Percentiles rank a stretch among this genome's conserved stretches.
phyloP scores from a whole-genome alignment of 1,284 basidiomycete species.

The Cutaneotrichosporon spelunceum region DNA sequence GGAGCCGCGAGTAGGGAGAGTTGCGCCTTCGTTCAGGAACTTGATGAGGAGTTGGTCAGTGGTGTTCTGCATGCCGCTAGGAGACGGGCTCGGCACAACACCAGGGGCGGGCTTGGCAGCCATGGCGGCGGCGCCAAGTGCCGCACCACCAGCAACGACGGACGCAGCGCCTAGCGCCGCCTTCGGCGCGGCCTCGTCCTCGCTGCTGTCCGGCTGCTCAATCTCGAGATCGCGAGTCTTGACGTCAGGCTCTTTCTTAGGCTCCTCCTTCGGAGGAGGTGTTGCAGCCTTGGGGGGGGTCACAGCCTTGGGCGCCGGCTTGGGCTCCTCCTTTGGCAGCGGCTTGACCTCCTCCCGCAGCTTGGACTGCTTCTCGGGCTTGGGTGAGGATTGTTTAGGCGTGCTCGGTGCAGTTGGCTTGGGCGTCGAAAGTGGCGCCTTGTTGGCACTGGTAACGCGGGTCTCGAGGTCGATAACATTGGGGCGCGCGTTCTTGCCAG shows the following conservation, averaged over 20 bases:
- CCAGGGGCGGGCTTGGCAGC: not conserved
- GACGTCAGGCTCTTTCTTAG: conserved; percentile 24
- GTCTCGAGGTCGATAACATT: conserved; percentile 61
- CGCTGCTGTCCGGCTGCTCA: conserved; percentile 41
- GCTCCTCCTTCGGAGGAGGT: conserved; percentile 4
- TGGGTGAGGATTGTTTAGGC: not conserved
- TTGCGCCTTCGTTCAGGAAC: conserved; percentile 75
- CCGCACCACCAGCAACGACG: conserved; percentile 1
- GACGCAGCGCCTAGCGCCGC: not conserved
- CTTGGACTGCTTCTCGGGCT: conserved; percentile 2
- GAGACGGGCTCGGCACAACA: not conserved
- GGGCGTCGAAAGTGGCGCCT: conserved; percentile 48
- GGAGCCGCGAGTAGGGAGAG: conserved; percentile 81
- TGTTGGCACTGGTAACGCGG: conserved; percentile 43
- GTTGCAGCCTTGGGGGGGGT: conserved; percentile 18
- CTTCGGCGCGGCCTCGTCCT: conserved; percentile 9
- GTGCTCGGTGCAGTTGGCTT: conserved; percentile 22
- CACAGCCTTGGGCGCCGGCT: conserved; percentile 15
- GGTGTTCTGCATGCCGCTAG: conserved; percentile 4
- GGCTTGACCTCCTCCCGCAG: conserved; percentile 25
- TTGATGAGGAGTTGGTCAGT: conserved; percentile 67
- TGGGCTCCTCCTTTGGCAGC: conserved; percentile 21
- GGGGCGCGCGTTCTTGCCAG: conserved; percentile 67
- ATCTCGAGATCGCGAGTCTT: conserved; percentile 42
- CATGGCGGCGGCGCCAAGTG: not conserved